Conservation (phyloP, 306 rosid species). For the Prinsepia uniflora region DNA sequence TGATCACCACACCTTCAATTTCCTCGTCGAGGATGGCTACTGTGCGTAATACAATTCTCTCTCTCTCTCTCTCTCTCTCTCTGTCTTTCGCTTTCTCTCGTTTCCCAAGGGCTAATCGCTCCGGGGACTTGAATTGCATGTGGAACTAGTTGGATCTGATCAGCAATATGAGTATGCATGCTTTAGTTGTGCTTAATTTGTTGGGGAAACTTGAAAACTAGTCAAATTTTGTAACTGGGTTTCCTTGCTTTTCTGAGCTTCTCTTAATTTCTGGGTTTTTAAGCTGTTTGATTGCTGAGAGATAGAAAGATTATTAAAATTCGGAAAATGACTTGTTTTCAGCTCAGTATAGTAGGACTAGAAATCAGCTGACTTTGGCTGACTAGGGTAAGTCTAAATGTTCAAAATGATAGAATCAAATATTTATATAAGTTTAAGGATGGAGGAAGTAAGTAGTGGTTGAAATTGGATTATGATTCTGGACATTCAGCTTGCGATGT, state of each 20-base stretch:
- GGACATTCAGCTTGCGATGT: background rate
- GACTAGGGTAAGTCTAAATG: background rate
- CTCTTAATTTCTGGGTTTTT: conserved; percentile 6
- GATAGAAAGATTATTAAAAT: background rate
- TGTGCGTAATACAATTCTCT: conserved; percentile 32
- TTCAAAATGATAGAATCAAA: background rate
- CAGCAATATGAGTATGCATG: background rate
- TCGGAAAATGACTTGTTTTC: background rate
- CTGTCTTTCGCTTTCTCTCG: conserved; percentile 13
- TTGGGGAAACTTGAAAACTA: background rate
- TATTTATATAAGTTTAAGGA: background rate
- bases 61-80: background rate
- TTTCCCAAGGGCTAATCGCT: background rate
- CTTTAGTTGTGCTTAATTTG: conserved; percentile 16
- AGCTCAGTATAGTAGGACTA: background rate
- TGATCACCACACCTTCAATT: conserved; percentile 89
- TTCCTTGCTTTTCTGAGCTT: conserved; percentile 20
- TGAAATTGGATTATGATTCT: background rate
- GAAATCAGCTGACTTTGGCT: conserved; percentile 1
- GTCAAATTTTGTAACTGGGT: conserved; percentile 21
- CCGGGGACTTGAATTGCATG: conserved; percentile 23
- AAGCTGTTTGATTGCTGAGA: conserved; percentile 6
- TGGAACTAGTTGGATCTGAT: conserved; percentile 41
- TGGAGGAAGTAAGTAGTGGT: background rate
- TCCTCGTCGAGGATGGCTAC: conserved; percentile 83